phyloP scores from a whole-genome alignment of 805 yeast genomes.

The Metschnikowia orientalis region DNA sequence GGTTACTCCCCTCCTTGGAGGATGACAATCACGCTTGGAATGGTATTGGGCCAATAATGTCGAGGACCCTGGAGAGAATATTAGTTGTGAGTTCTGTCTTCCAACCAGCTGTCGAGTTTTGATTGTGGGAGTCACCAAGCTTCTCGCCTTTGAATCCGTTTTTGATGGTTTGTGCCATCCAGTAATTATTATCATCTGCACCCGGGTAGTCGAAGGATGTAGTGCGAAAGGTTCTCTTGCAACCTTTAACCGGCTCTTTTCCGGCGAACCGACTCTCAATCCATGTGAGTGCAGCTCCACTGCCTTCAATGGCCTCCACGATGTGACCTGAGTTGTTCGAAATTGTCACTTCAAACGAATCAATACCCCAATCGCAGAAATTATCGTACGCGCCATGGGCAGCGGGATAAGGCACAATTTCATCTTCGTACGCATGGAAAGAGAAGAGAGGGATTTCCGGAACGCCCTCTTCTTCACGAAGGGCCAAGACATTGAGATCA shows the following conservation, averaged over 20 bases:
- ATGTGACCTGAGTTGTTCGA: slow-evolving; percentile 25
- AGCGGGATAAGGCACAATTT: slow-evolving; percentile 20
- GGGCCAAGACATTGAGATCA: slow-evolving; percentile 4
- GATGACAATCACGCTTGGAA: slow-evolving; percentile 1
- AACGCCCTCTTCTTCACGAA: slow-evolving; percentile 4
- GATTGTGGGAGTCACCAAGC: slow-evolving; percentile 2
- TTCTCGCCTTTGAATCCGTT: slow-evolving; percentile 2
- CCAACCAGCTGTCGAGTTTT: slow-evolving; percentile 1
- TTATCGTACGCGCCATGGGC: slow-evolving; percentile 20
- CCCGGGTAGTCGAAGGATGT: slow-evolving; percentile 15
- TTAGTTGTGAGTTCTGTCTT: not conserved
- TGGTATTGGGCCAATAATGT: slow-evolving; percentile 3
- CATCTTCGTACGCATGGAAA: slow-evolving; percentile 22
- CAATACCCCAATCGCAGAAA: slow-evolving; percentile 28
- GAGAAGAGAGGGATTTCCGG: slow-evolving; percentile 26
- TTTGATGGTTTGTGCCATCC: slow-evolving; percentile 3
- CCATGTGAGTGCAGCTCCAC: slow-evolving; percentile 13
- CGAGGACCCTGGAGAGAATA: slow-evolving; percentile 2
- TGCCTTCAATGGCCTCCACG: slow-evolving; percentile 17
- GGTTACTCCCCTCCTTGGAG: no score
- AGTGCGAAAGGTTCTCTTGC: slow-evolving; percentile 8
- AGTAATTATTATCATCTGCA: slow-evolving; percentile 6
- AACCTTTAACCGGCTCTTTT: slow-evolving; percentile 8
- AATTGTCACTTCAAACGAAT: slow-evolving; percentile 26
- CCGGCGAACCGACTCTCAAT: slow-evolving; percentile 12